Conservation (phyloP, 371 early-diverging fungal genomes). For the Funneliformis caledonium region DNA sequence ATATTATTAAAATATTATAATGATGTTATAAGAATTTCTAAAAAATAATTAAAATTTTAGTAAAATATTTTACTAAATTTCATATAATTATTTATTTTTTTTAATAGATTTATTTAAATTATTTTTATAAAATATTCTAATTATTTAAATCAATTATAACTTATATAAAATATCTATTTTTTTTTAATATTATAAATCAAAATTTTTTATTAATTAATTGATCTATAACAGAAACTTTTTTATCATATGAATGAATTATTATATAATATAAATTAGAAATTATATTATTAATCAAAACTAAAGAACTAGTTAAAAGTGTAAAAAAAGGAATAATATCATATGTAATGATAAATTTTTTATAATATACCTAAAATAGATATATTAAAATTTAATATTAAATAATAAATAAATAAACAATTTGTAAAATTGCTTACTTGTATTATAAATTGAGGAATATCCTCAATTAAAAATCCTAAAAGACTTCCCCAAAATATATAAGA, state of each 20-base stretch:
- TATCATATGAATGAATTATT: neutral
- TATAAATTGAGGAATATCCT: constrained; percentile 28
- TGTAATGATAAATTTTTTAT: neutral
- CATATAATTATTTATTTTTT: too few species aligned
- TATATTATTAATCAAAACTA: neutral
- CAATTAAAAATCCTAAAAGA: constrained; percentile 8
- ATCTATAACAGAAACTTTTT: too few species aligned
- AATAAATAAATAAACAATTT: neutral
- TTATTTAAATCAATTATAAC: too few species aligned
- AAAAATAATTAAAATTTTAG: too few species aligned
- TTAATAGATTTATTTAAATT: too few species aligned
- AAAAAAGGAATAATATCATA: constrained; percentile 20
- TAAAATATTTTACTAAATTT: too few species aligned
- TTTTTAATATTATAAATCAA: too few species aligned
- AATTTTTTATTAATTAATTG: too few species aligned
- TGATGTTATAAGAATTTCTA: too few species aligned
- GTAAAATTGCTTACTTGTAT: neutral
- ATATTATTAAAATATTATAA: too few species aligned
- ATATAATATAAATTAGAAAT: neutral
- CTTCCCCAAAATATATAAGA: constrained; percentile 11
- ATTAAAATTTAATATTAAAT: neutral
- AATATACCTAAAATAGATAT: neutral
- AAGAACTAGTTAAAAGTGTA: neutral
- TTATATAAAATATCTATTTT: too few species aligned
- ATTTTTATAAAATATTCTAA: too few species aligned